Evolutionary conservation across 495 filamentous ascomycete species (phyloP).

Genomic region (Aspergillus sclerotioniger): DNA sequence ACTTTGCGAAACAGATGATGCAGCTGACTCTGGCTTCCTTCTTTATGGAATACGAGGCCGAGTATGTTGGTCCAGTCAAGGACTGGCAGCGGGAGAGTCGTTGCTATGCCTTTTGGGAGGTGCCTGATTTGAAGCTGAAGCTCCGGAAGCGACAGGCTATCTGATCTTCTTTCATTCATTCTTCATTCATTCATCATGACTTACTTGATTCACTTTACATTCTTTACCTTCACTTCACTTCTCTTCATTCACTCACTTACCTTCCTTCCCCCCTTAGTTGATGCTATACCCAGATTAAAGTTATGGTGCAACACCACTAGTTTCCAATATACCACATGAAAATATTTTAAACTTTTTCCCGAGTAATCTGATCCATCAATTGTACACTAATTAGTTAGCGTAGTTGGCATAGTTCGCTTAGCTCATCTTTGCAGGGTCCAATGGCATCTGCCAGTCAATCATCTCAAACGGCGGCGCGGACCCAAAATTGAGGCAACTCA

Average conservation of each 20-base stretch:
- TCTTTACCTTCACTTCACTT: not conserved
- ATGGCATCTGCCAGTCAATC: too few relatives aligned
- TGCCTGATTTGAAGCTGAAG: conserved; percentile 23
- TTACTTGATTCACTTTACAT: not conserved
- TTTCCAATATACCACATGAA: not conserved
- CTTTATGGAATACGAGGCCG: conserved; percentile 25
- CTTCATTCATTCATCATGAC: not conserved
- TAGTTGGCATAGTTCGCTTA: too few relatives aligned
- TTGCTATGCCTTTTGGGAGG: conserved; percentile 29
- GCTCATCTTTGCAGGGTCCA: too few relatives aligned
- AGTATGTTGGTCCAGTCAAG: conserved; percentile 25
- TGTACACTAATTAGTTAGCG: too few relatives aligned
- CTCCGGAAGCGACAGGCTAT: conserved; percentile 6
- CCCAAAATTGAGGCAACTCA: too few relatives aligned
- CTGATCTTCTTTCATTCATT: conserved; percentile 2
- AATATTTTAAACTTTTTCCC: not conserved
- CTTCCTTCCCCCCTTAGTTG: not conserved
- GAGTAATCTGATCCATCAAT: not conserved
- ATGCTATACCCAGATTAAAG: conserved; percentile 3
- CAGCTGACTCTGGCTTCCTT: conserved; percentile 24
- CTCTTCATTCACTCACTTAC: too few relatives aligned
- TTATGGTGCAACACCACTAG: conserved; percentile 1
- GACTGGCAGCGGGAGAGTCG: conserved; percentile 26
- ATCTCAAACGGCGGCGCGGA: too few relatives aligned
- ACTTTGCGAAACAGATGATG: conserved; percentile 31